Base-by-base conservation (phyloP, 768 basidiomycete species). In the Albatrellus ellisii region DNA sequence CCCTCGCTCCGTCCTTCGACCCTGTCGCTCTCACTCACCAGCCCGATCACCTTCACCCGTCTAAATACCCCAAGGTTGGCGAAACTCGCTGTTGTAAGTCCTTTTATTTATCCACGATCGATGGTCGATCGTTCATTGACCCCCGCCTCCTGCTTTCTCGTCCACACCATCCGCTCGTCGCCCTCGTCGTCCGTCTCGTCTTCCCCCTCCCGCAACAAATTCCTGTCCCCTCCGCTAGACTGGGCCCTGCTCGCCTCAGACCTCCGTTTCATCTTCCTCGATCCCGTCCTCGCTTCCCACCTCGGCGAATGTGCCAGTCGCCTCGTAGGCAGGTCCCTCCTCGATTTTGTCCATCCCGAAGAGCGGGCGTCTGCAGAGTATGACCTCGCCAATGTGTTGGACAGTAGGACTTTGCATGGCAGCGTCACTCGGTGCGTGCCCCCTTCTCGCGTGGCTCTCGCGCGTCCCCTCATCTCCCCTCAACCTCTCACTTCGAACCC, bases 281-380 rank as follows among this genome's bases (percentile, higher is more conserved):
- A 89, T 63, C 87, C 87, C 46, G 77, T 85, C 42, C 69, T 89
- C 47, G 67, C 74, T 11, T 58, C 49, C 55, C 86, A 90, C 58
- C 77, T 90, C 52, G 73, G 68, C 27, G 69, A 74, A 39, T 77
- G 89, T 58, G 78, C 83, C 0, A 65, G 72, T n/a, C 55, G 63
- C 24, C 70, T 90, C 52, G 63, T 83, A 45, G 82, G 79, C 48
- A 75, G 73, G 55, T 75, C 77, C 14, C 70, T 90, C 34, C 65
- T 89, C 43, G 65, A 67, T 29, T 90, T 85, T 56, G 79, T 90
- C 26, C 87, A 90, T 55, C 87, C 87, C 46, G 85, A 87, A 47
- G 87, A 90, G 52, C 75, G 80, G 50, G 66, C 70, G 0, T 79
- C 79, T 8, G 87, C 87, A 4, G 71, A 72, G 51, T 63, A 70